These are phyloP conservation scores for Knoxdaviesia proteae DNA, from an alignment of 2,329 filamentous ascomycete genomes.

Conservation along the genomic window DNA sequence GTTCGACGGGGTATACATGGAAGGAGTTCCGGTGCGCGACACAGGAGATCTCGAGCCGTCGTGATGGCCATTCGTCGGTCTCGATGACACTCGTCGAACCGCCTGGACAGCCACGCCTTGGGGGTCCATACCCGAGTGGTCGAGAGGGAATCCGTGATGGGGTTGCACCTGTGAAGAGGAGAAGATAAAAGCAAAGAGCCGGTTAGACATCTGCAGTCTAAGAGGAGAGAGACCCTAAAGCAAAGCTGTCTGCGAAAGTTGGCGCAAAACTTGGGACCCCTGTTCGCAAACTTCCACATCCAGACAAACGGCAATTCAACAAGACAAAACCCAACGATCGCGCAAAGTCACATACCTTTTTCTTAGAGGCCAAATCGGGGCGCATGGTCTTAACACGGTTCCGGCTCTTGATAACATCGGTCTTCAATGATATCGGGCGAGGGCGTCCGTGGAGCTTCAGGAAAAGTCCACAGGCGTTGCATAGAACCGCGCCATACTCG, in stretches of 20 bases:
- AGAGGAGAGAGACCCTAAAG: no score
- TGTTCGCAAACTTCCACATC: no score
- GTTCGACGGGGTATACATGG: conserved; percentile 7
- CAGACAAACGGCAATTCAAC: no score
- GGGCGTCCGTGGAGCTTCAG: conserved; percentile 88
- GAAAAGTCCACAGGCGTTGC: conserved; percentile 95
- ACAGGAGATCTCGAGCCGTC: conserved; percentile 62
- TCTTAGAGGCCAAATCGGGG: conserved; percentile 50
- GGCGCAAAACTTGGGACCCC: no score
- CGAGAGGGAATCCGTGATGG: no score
- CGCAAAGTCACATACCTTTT: conserved; percentile 40
- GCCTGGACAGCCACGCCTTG: conserved; percentile 13
- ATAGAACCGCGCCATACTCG: conserved; percentile 85
- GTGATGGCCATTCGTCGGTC: conserved; percentile 43
- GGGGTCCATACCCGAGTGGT: no score
- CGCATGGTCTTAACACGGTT: conserved; percentile 85
- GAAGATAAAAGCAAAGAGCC: no score
- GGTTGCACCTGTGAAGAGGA: no score
- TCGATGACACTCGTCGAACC: conserved; percentile 44
- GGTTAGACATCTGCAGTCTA: no score
- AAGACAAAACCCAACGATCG: no score
- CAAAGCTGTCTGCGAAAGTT: no score
- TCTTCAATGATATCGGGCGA: conserved; percentile 90
- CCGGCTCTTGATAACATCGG: conserved; percentile 85
- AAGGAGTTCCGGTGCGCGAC: conserved; percentile 60